phyloP scores from a whole-genome alignment of 1,284 basidiomycete species.

The Xerocomus nothofagi region DNA sequence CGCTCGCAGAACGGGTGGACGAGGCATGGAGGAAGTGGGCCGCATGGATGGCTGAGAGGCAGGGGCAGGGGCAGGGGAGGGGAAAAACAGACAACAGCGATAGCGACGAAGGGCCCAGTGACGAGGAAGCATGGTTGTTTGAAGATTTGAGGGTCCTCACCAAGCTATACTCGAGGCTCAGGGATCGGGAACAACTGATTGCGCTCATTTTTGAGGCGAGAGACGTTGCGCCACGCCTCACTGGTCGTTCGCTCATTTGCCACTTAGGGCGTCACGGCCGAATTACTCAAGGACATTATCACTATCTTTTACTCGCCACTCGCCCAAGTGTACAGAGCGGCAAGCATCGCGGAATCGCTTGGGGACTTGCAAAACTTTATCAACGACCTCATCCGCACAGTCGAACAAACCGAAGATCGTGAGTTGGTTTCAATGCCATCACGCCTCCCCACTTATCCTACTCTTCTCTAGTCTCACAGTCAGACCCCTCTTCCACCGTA shows the following conservation, averaged over 20 bases:
- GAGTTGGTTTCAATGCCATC: constrained; percentile 35
- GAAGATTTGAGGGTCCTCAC: constrained; percentile 85
- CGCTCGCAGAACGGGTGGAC: constrained; percentile 78
- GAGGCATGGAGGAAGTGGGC: constrained; percentile 76
- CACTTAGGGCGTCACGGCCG: constrained; percentile 85
- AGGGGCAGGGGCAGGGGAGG: constrained; percentile 60
- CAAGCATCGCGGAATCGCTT: constrained; percentile 94
- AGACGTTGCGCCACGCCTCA: neutral
- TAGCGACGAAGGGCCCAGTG: constrained; percentile 88
- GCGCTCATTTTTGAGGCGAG: constrained; percentile 91
- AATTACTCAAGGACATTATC: constrained; percentile 96
- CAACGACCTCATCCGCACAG: constrained; percentile 93
- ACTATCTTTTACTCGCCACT: constrained; percentile 98
- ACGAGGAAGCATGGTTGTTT: constrained; percentile 93
- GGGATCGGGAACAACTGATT: constrained; percentile 92
- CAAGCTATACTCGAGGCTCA: constrained; percentile 74
- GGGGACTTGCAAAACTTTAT: constrained; percentile 93
- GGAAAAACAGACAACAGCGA: constrained; percentile 59
- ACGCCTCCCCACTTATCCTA: constrained; percentile 8
- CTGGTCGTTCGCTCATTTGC: constrained; percentile 5
- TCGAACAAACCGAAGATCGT: constrained; percentile 91
- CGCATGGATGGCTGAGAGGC: constrained; percentile 65
- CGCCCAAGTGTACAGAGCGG: constrained; percentile 98
- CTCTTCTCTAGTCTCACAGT: constrained; percentile 64
- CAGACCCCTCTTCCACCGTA: constrained; percentile 85